Evolutionary conservation across 148 eudicot genomes (phyloP).

Genomic region (Vaccinium myrtillus): DNA sequence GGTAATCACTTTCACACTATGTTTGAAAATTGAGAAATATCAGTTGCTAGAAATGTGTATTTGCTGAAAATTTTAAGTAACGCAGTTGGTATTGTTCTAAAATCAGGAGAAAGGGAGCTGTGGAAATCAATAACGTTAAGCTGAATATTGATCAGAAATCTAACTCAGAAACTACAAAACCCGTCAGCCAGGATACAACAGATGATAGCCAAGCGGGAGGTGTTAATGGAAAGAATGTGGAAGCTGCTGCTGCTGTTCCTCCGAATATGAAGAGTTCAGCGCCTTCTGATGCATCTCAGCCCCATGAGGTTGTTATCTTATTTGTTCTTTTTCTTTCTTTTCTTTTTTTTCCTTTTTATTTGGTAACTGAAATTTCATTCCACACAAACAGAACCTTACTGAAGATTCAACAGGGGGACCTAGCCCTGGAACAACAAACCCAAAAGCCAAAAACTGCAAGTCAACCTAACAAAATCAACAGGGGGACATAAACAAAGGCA

Average conservation of each 20-base stretch:
- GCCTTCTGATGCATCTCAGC: constrained; percentile 30
- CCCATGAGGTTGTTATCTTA: constrained; percentile 38
- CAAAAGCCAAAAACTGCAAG: background rate
- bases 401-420: background rate
- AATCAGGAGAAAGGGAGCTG: constrained; percentile 46
- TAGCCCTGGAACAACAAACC: background rate
- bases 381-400: background rate
- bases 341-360: background rate
- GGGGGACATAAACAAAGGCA: background rate
- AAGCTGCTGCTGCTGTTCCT: constrained; percentile 28
- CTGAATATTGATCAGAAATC: constrained; percentile 35
- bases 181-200: constrained; percentile 13
- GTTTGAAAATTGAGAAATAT: background rate
- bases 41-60: background rate
- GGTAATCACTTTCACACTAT: constrained; percentile 31
- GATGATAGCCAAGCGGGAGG: constrained; percentile 20
- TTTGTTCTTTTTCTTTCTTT: background rate
- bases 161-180: constrained; percentile 27
- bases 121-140: constrained; percentile 28
- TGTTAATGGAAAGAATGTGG: constrained; percentile 24
- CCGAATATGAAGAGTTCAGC: constrained; percentile 30
- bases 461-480: background rate
- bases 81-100: constrained; percentile 2
- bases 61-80: background rate
- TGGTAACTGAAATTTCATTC: background rate